Evolutionary conservation across 2,329 filamentous ascomycete species (phyloP).

Genomic region (Celoporthe dispersa): DNA sequence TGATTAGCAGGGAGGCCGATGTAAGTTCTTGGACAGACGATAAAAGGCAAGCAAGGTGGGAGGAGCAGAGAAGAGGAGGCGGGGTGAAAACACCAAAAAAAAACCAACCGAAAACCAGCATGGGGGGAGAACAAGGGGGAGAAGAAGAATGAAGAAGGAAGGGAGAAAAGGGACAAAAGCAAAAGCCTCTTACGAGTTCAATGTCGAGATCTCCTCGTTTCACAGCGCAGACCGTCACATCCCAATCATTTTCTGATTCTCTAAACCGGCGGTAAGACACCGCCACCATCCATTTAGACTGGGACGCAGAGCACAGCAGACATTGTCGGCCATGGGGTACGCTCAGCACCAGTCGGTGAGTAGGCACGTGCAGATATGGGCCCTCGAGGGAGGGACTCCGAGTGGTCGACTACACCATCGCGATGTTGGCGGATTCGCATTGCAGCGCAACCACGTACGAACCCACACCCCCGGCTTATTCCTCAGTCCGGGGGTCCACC

Average conservation of each 20-base stretch:
- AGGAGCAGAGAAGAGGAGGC: neutral
- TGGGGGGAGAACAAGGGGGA: conserved; percentile 3
- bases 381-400: conserved; percentile 3
- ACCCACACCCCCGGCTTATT: conserved; percentile 7
- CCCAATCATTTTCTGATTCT: neutral
- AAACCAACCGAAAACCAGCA: too few relatives aligned
- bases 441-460: conserved; percentile 14
- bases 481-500: conserved; percentile 3
- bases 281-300: conserved; percentile 1
- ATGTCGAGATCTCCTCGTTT: neutral
- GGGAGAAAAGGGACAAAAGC: neutral
- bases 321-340: conserved; percentile 1
- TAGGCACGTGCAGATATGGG: conserved; percentile 19
- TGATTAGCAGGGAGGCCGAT: neutral
- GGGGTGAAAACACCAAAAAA: neutral
- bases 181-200: neutral
- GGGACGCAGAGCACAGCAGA: conserved; percentile 2
- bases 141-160: neutral
- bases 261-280: conserved; percentile 17
- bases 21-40: neutral
- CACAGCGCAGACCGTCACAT: neutral
- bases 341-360: conserved; percentile 21
- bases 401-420: conserved; percentile 11
- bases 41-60: neutral
- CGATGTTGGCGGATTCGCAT: conserved; percentile 11